phyloP scores from a whole-genome alignment of 2,329 filamentous ascomycete species.

The Xylariaceae sp. region DNA sequence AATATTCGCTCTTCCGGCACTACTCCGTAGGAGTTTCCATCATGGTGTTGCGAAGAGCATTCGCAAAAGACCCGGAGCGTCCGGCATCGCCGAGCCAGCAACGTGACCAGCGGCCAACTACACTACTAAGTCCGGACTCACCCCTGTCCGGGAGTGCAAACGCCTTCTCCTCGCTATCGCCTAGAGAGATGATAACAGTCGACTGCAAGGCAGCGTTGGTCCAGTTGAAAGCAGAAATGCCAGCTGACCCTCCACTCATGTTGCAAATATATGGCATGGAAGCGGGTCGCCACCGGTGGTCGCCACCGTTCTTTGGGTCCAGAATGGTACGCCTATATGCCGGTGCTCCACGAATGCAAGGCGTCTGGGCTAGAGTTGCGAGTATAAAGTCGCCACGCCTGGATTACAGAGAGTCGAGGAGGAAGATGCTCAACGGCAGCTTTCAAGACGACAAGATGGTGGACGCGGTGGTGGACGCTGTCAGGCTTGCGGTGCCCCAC shows the following conservation, averaged over 20 bases:
- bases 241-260: slow-evolving; percentile 86
- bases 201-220: slow-evolving; percentile 78
- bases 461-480: slow-evolving; percentile 78
- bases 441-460: slow-evolving; percentile 72
- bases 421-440: slow-evolving; percentile 55
- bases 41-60: slow-evolving; percentile 67
- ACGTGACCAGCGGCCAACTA: slow-evolving; percentile 34
- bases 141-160: slow-evolving; percentile 29
- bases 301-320: slow-evolving; percentile 71
- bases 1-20: slow-evolving; percentile 91
- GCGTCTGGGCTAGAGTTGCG: slow-evolving; percentile 79
- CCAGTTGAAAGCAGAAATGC: slow-evolving; percentile 85
- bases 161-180: slow-evolving; percentile 29
- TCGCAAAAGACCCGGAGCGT: slow-evolving; percentile 43
- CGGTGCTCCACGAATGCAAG: slow-evolving; percentile 74
- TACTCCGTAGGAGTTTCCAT: slow-evolving; percentile 81
- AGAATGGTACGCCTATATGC: slow-evolving; percentile 81
- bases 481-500: slow-evolving; percentile 83
- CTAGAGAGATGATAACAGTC: slow-evolving; percentile 66
- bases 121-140: slow-evolving; percentile 24
- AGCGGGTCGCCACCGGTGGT: slow-evolving; percentile 80
- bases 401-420: slow-evolving; percentile 72
- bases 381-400: slow-evolving; percentile 76
- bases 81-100: slow-evolving; percentile 24
- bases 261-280: slow-evolving; percentile 80